These are phyloP conservation scores for Pelargonium nanum DNA, from an alignment of 345 rosid genomes.

Conservation along the genomic window DNA sequence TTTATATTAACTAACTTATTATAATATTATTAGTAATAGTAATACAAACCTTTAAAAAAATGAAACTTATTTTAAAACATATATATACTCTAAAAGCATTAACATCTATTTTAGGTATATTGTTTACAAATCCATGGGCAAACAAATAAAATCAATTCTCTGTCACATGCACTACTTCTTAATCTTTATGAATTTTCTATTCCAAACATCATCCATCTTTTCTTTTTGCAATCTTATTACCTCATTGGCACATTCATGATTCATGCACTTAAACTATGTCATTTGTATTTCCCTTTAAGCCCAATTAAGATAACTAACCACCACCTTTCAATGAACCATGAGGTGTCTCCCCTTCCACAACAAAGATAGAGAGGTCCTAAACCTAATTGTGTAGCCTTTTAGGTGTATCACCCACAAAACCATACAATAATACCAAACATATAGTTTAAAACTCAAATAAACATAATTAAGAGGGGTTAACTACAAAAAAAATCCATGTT, in stretches of 20 bases:
- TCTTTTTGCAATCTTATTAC: not conserved
- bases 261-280: not conserved
- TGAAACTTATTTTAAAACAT: too few relatives aligned
- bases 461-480: too few relatives aligned
- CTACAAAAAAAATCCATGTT: not conserved
- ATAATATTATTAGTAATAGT: too few relatives aligned
- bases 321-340: not conserved
- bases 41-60: too few relatives aligned
- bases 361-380: not conserved
- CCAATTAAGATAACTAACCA: not conserved
- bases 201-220: not conserved
- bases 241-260: not conserved
- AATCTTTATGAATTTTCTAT: not conserved
- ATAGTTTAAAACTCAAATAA: too few relatives aligned
- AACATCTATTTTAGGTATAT: too few relatives aligned
- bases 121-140: too few relatives aligned
- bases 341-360: not conserved
- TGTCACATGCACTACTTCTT: not conserved
- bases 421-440: not conserved
- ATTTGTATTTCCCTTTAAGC: not conserved
- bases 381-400: not conserved
- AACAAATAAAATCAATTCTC: too few relatives aligned
- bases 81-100: too few relatives aligned
- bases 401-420: not conserved
- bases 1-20: too few relatives aligned